Evolutionary conservation across 78 protist genomes (phyloP), one percentile per base, ranked within the genome.

Genomic region (Pelomyxa schiedti): DNA sequence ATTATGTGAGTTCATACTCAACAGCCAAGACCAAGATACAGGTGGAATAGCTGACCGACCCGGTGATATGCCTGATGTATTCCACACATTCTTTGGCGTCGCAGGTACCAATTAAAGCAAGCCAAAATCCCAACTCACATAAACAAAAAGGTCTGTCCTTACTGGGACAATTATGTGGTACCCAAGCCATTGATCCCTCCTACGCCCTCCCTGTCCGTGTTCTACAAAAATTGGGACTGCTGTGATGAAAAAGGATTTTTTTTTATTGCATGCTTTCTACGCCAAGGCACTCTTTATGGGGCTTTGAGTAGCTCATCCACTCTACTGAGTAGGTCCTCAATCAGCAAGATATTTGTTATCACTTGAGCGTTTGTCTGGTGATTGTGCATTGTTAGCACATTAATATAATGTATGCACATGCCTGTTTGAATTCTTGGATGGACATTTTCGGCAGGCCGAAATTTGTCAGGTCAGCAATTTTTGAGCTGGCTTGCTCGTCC

Each of bases 41-140:
- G 99, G 99, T 3, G 99, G 99, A 22, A 90, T 98, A 43, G 89
- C 96, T 0, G 99, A 94, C 65, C 69, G 95, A 53, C 98, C 99
- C 0, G 99, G 92, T 1, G 90, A 98, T 77, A 38, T 77, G 43
- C 85, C 90, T 8, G 99, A 98, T 69, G 98, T 97, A 38, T 98
- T 79, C 84, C 99, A 98, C 82, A 97, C 99, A 0, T 94, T 90
- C 79, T 98, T 98, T 69, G 99, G 99, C 1, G 5, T 94, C 6
- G 92, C 96, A 22, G 99, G 99, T 47, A 24, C 63, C 22, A 22
- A 24, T 47, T 22, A n/a, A n/a, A n/a, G n/a, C n/a, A n/a, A n/a
- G n/a, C n/a, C n/a, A n/a, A n/a, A n/a, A n/a, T n/a, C n/a, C 22
- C 63, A 22, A 47, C 22, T 22, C 22, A 24, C 63, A 47, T 47